Evolutionary conservation across 2,329 filamentous ascomycete genomes (phyloP), one percentile per base, ranked within the genome.

Genomic region (Claviceps sp.): DNA sequence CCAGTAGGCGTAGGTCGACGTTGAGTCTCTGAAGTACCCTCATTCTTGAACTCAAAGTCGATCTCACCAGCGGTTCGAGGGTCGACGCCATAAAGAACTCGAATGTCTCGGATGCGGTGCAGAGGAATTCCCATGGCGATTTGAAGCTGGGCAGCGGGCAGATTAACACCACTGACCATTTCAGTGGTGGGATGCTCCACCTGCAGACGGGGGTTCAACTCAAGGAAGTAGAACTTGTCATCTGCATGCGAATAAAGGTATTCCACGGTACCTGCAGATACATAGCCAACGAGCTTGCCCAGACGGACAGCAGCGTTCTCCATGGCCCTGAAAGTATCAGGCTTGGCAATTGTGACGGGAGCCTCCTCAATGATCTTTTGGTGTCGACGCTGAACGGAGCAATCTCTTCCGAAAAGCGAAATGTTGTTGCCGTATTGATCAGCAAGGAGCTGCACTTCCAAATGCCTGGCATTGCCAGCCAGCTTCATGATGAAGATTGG

Each of bases 401-500:
- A 98, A 75, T 98, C 93, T 82, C 93, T 85, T 65, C 93, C 93
- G 63, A 97, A 98, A 49, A 98, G 82, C 8, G 93, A 98, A 67
- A 98, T 96, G 74, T 97, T 97, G 81, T 98, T 96, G 65, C 94
- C 93, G 69, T 98, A 98, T 77, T 98, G 89, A 75, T 98, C 94
- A 58, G 93, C 94, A 51, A 98, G 78, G 58, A 98, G 76, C 73
- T 98, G 93, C 54, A 98, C 94, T 72, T 98, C 93, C 72, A 98
- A 76, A 78, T 98, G 93, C 60, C 93, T 79, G 42, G 93, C 93
- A 66, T 95, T 95, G 61, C 91, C 93, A 48, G 93, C 93, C 57
- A 98, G 77, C 81, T 98, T 96, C 93, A 98, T 98, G 74, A 98
- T 95, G 79, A 98, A 98, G 71, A 98, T 98, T 60, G 94, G 93